A percentile compares a stretch with the other conserved stretches of the same genome.
These are phyloP conservation scores for Entomortierella lignicola DNA, from an alignment of 192 early-diverging fungal species.

Conservation along the genomic window DNA sequence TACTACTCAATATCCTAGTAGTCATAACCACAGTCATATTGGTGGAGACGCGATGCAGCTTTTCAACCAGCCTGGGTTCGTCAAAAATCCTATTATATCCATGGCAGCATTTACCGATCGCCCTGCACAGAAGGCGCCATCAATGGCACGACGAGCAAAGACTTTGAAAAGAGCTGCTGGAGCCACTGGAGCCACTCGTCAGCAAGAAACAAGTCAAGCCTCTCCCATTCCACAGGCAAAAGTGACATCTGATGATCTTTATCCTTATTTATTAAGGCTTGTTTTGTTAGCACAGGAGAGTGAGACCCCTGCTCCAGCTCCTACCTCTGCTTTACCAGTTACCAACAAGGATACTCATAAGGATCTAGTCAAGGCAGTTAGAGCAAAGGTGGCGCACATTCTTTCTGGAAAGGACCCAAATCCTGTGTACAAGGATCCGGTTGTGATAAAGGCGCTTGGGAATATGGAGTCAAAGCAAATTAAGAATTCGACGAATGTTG, in stretches of 20 bases:
- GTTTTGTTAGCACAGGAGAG: slow-evolving; percentile 40
- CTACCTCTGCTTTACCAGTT: slow-evolving; percentile 8
- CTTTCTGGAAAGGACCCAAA: slow-evolving; percentile 57
- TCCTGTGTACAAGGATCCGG: slow-evolving; percentile 58
- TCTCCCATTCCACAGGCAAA: slow-evolving; percentile 10
- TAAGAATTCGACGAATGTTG: slow-evolving; percentile 56
- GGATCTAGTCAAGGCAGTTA: slow-evolving; percentile 57
- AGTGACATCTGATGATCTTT: slow-evolving; percentile 32
- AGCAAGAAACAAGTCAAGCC: background rate
- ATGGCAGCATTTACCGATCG: slow-evolving; percentile 37
- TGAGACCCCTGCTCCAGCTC: slow-evolving; percentile 11
- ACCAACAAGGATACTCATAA: slow-evolving; percentile 58
- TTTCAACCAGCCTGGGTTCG: slow-evolving; percentile 40
- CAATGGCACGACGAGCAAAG: slow-evolving; percentile 40
- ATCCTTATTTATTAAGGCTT: slow-evolving; percentile 41
- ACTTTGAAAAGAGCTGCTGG: slow-evolving; percentile 39
- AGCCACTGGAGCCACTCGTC: slow-evolving; percentile 22
- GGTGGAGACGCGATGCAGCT: slow-evolving; percentile 38
- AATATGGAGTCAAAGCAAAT: slow-evolving; percentile 56
- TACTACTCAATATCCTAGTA: background rate
- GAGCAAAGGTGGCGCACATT: slow-evolving; percentile 58
- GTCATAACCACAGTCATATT: slow-evolving; percentile 36
- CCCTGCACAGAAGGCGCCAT: slow-evolving; percentile 39
- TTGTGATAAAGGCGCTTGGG: slow-evolving; percentile 49
- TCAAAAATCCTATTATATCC: slow-evolving; percentile 31